Evolutionary conservation across 1,284 basidiomycete genomes (phyloP).

Genomic region (Filobasidium uniguttulatum): DNA sequence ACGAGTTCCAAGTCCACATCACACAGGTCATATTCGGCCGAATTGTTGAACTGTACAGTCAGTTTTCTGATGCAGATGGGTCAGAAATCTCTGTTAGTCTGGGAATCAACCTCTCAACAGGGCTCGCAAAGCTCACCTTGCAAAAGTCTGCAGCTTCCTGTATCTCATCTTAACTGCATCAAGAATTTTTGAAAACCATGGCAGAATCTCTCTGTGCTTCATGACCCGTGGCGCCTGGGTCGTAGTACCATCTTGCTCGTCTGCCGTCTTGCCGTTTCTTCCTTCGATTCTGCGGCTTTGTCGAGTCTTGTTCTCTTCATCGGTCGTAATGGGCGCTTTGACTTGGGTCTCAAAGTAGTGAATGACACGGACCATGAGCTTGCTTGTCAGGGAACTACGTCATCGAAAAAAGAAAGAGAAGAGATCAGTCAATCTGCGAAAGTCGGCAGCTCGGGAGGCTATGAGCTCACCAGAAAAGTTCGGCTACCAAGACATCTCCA

Average conservation of each 20-base stretch:
- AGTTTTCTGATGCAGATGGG: conserved; percentile 45
- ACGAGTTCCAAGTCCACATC: conserved; percentile 65
- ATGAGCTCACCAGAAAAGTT: conserved; percentile 66
- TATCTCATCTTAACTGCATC: conserved; percentile 87
- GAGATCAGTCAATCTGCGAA: background rate
- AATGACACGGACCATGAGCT: conserved; percentile 74
- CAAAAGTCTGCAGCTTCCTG: conserved; percentile 85
- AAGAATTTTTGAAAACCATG: conserved; percentile 85
- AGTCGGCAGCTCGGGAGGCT: too few relatives aligned
- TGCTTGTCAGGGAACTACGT: conserved; percentile 73
- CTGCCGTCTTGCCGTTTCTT: background rate
- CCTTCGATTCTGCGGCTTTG: background rate
- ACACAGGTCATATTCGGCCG: conserved; percentile 82
- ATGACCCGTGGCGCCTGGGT: conserved; percentile 39
- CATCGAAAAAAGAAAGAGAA: too few relatives aligned
- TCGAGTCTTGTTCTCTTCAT: conserved; percentile 2
- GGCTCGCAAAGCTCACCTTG: conserved; percentile 54
- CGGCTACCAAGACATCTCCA: conserved; percentile 82
- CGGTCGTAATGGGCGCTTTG: conserved; percentile 48
- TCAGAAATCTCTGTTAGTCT: background rate
- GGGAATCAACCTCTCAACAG: too few relatives aligned
- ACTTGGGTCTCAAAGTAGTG: conserved; percentile 92
- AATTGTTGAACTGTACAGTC: conserved; percentile 81
- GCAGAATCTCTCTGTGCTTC: conserved; percentile 65
- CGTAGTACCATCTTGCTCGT: conserved; percentile 4